These are phyloP conservation scores for Edaphochlamys debaryana DNA, from an alignment of 139 green algal species.

Conservation along the genomic window DNA sequence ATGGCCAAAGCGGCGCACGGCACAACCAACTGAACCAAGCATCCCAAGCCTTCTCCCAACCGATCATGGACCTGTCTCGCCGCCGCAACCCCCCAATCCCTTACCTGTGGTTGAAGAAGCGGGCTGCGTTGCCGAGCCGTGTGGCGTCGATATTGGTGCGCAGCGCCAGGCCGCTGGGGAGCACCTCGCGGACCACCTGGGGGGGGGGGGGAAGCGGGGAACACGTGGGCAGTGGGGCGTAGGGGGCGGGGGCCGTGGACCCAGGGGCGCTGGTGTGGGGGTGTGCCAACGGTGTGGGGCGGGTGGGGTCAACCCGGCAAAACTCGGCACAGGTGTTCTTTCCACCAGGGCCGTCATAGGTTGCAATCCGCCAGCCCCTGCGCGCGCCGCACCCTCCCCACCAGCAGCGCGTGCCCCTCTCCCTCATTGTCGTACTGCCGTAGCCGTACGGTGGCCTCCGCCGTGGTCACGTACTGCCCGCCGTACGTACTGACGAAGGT, in stretches of 20 bases:
- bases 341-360: no score
- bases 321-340: no score
- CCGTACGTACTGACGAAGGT: conserved; percentile 34
- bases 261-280: no score
- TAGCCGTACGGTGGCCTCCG: not conserved
- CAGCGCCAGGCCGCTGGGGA: conserved; percentile 60
- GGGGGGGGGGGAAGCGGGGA: not conserved
- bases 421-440: not conserved
- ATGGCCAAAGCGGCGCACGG: not conserved
- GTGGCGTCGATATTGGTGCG: conserved; percentile 78
- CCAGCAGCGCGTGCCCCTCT: conserved; percentile 38
- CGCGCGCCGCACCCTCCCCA: not conserved
- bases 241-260: no score
- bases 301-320: no score
- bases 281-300: no score
- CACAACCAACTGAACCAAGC: not conserved
- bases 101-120: conserved; percentile 76
- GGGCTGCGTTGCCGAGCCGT: conserved; percentile 61
- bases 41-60: no score
- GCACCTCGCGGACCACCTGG: conserved; percentile 64
- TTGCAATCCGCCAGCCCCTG: not conserved
- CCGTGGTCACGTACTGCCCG: not conserved
- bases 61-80: not conserved
- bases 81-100: not conserved
- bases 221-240: not conserved